phyloP scores from a whole-genome alignment of 306 rosid genomes.

The Rubus idaeus region DNA sequence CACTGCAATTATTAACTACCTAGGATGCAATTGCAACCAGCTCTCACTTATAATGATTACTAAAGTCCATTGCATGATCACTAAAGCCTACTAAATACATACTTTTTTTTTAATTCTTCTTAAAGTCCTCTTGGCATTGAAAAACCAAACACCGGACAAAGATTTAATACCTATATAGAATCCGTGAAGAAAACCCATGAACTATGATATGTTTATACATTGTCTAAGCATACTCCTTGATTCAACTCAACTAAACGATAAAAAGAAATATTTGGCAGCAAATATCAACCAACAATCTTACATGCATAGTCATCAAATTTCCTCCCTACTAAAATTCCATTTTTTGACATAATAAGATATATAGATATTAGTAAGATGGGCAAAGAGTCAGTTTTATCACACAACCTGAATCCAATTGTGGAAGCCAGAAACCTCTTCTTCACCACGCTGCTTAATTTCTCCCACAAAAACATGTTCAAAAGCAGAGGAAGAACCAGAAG shows the following conservation, averaged over 20 bases:
- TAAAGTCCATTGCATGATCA: no score
- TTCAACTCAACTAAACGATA: not conserved
- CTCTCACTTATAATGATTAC: not conserved
- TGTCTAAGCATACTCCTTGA: not conserved
- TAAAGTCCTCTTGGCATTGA: not conserved
- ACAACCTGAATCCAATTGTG: constrained; percentile 97
- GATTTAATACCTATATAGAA: not conserved
- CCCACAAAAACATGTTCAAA: constrained; percentile 98
- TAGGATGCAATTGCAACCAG: not conserved
- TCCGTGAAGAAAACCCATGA: not conserved
- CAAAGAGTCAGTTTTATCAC: constrained; percentile 13
- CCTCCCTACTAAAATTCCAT: no score
- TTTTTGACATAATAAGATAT: not conserved
- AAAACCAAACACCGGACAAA: not conserved
- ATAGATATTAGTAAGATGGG: not conserved
- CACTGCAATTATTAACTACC: not conserved
- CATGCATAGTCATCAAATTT: not conserved
- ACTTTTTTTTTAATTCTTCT: not conserved
- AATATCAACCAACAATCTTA: not conserved
- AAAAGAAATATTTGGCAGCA: not conserved
- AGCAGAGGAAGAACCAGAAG: constrained; percentile 88
- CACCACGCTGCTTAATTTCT: constrained; percentile 68
- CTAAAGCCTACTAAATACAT: no score
- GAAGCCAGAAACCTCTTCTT: constrained; percentile 76
- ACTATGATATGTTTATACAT: not conserved